phyloP scores from a whole-genome alignment of 2,329 filamentous ascomycete genomes.

The Aspergillus tanneri region DNA sequence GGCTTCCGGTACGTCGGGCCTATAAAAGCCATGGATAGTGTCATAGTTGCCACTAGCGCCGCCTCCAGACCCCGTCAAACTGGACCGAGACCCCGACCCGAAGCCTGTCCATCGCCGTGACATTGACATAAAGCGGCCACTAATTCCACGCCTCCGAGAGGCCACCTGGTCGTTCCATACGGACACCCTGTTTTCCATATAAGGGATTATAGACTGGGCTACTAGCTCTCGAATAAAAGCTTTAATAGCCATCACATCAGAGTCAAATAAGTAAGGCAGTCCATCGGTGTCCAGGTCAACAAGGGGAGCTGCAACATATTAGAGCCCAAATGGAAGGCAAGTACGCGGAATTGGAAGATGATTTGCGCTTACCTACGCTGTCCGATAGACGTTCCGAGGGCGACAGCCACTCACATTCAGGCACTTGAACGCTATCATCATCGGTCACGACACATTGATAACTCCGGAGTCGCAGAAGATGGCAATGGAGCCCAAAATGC shows the following conservation, averaged over 20 bases:
- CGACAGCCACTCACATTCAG: slow-evolving; percentile 84
- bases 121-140: slow-evolving; percentile 89
- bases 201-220: slow-evolving; percentile 88
- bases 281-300: slow-evolving; percentile 66
- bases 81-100: slow-evolving; percentile 63
- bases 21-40: slow-evolving; percentile 72
- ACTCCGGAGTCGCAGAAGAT: slow-evolving; percentile 81
- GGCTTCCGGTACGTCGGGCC: slow-evolving; percentile 79
- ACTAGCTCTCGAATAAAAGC: slow-evolving; percentile 93
- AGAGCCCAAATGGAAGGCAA: background rate
- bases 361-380: slow-evolving; percentile 58
- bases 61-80: slow-evolving; percentile 49
- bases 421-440: slow-evolving; percentile 81
- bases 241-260: slow-evolving; percentile 81
- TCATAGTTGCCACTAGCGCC: slow-evolving; percentile 68
- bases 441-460: slow-evolving; percentile 84
- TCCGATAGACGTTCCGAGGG: slow-evolving; percentile 78
- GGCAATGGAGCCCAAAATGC: slow-evolving; percentile 94
- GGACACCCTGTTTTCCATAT: slow-evolving; percentile 89
- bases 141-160: slow-evolving; percentile 81
- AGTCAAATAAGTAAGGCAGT: slow-evolving; percentile 80
- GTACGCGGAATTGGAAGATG: background rate
- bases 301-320: slow-evolving; percentile 33
- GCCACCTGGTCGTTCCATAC: slow-evolving; percentile 98
- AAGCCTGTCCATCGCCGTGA: slow-evolving; percentile 89